phyloP scores from a whole-genome alignment of 1,284 basidiomycete genomes.

The Cutaneotrichosporon sp. region DNA sequence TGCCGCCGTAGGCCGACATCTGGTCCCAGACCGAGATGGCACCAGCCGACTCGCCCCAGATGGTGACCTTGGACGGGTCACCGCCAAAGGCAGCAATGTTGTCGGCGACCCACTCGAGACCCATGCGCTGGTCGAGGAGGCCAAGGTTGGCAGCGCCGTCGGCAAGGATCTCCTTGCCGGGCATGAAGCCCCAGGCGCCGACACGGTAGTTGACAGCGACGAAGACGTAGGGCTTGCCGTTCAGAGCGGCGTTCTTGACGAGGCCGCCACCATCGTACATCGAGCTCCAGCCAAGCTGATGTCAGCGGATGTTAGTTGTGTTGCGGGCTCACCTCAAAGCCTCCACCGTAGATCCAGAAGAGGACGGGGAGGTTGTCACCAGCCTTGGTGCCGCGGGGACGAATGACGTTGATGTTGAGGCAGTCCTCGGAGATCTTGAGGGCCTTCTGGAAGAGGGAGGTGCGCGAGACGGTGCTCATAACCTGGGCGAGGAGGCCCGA shows the following conservation, averaged over 20 bases:
- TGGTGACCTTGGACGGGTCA: constrained; percentile 45
- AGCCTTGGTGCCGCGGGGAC: constrained; percentile 24
- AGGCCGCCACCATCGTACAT: constrained; percentile 24
- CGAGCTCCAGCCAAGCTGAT: constrained; percentile 19
- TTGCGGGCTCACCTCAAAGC: constrained; percentile 19
- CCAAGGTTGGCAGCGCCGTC: constrained; percentile 60
- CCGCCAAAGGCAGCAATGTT: constrained; percentile 49
- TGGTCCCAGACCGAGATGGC: constrained; percentile 45
- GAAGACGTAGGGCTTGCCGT: constrained; percentile 57
- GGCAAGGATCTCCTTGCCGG: constrained; percentile 57
- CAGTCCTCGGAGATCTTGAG: constrained; percentile 30
- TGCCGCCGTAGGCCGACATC: constrained; percentile 61
- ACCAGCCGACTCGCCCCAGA: constrained; percentile 66
- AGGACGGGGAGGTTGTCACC: constrained; percentile 37
- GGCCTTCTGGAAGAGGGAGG: constrained; percentile 8
- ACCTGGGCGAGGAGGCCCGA: constrained; percentile 10
- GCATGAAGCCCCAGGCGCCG: constrained; percentile 52
- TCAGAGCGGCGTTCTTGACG: constrained; percentile 13
- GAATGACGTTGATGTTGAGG: constrained; percentile 30
- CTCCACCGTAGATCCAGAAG: constrained; percentile 43
- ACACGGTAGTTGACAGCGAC: constrained; percentile 63
- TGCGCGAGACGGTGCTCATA: not conserved
- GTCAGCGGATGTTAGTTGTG: constrained; percentile 4
- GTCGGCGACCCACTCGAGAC: constrained; percentile 45
- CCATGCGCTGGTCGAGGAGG: constrained; percentile 50